A percentile compares a stretch with the other conserved stretches of the same genome.
Evolutionary conservation across 2,329 filamentous ascomycete species (phyloP).

Genomic region (Allantophomopsis cytisporea): DNA sequence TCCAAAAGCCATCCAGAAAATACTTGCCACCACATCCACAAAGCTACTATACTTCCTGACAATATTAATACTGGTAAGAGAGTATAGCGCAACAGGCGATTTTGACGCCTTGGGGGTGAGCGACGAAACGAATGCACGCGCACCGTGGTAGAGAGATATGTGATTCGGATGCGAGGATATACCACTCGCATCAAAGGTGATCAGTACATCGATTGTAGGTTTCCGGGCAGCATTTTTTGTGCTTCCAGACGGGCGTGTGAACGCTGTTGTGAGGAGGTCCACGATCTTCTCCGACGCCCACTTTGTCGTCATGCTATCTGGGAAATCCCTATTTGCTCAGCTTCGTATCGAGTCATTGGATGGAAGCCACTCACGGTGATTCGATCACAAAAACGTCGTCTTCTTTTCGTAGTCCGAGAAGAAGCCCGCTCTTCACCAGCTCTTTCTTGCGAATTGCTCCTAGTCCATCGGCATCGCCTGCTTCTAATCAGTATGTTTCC

Average conservation of each 20-base stretch:
- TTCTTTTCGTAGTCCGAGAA: conserved; percentile 59
- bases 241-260: conserved; percentile 26
- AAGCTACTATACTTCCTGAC: conserved; percentile 71
- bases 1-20: conserved; percentile 38
- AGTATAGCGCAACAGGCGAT: conserved; percentile 74
- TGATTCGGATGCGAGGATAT: conserved; percentile 90
- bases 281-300: conserved; percentile 67
- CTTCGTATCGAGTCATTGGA: conserved; percentile 1
- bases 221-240: conserved; percentile 22
- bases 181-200: conserved; percentile 80
- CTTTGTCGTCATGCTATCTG: conserved; percentile 71
- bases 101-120: conserved; percentile 55
- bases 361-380: conserved; percentile 38
- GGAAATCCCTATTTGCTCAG: conserved; percentile 44
- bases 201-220: conserved; percentile 39
- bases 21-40: conserved; percentile 61
- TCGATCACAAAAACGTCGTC: conserved; percentile 82
- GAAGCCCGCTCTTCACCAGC: conserved; percentile 64
- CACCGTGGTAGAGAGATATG: conserved; percentile 75
- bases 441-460: conserved; percentile 75
- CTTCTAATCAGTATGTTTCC: conserved; percentile 7
- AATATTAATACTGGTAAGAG: conserved; percentile 59
- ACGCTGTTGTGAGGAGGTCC: conserved; percentile 55
- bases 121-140: conserved; percentile 53
- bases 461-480: conserved; percentile 75